phyloP scores from a whole-genome alignment of 441 rosid genomes.

The Gossypium davidsonii region DNA sequence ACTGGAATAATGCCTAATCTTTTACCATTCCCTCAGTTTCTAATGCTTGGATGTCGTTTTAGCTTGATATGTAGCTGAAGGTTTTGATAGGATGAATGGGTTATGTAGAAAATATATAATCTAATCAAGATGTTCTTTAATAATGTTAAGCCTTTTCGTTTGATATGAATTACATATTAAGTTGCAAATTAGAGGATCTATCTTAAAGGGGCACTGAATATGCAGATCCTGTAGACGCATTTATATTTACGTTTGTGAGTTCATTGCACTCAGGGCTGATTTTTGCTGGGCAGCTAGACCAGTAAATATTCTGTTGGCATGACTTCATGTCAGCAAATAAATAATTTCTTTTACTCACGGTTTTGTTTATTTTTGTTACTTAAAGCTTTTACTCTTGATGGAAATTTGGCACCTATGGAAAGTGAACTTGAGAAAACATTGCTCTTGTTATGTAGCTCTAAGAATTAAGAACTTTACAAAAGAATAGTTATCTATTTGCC shows the following conservation, averaged over 20 bases:
- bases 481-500: background rate
- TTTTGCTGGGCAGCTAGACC: background rate
- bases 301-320: background rate
- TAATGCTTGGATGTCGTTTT: background rate
- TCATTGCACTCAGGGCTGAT: background rate
- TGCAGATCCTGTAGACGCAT: background rate
- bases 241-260: background rate
- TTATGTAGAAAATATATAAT: background rate
- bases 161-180: background rate
- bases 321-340: background rate
- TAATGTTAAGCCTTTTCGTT: background rate
- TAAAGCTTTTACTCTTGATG: background rate
- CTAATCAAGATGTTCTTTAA: background rate
- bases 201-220: background rate
- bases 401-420: background rate
- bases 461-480: background rate
- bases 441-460: background rate
- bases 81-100: background rate
- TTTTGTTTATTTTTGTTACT: background rate
- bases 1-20: no score
- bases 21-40: no score
- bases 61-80: background rate
- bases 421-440: constrained; percentile 4
- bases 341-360: background rate
- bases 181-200: background rate